Conservation (phyloP, 78 protist species). For the Dictyostelium citrinum region DNA sequence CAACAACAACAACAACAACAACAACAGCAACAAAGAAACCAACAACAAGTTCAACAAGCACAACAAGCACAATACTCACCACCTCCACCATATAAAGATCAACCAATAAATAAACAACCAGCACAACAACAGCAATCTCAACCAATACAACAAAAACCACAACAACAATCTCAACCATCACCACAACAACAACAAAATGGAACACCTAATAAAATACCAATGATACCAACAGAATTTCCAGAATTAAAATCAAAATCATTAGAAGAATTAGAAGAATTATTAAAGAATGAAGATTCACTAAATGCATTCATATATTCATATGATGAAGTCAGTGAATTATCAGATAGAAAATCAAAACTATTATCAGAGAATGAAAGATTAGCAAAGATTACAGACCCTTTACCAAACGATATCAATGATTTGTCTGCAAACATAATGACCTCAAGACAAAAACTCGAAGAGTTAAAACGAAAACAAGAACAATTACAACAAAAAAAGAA, state of each 20-base stretch:
- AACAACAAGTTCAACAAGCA: background rate
- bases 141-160: background rate
- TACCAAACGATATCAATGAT: background rate
- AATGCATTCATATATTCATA: constrained; percentile 18
- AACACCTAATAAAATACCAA: constrained; percentile 23
- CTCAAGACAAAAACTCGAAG: background rate
- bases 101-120: background rate
- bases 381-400: background rate
- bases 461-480: background rate
- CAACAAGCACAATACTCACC: background rate
- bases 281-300: constrained; percentile 7
- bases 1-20: background rate
- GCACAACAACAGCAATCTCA: background rate
- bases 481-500: background rate
- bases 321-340: constrained; percentile 28
- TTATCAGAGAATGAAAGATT: background rate
- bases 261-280: constrained; percentile 30
- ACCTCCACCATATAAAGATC: constrained; percentile 3
- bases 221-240: constrained; percentile 16
- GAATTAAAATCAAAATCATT: constrained; percentile 39
- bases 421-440: background rate
- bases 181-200: background rate
- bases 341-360: background rate
- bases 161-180: background rate
- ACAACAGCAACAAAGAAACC: background rate